phyloP scores from a whole-genome alignment of 225 moss, liverwort and hornwort species.

The Climacium dendroides region DNA sequence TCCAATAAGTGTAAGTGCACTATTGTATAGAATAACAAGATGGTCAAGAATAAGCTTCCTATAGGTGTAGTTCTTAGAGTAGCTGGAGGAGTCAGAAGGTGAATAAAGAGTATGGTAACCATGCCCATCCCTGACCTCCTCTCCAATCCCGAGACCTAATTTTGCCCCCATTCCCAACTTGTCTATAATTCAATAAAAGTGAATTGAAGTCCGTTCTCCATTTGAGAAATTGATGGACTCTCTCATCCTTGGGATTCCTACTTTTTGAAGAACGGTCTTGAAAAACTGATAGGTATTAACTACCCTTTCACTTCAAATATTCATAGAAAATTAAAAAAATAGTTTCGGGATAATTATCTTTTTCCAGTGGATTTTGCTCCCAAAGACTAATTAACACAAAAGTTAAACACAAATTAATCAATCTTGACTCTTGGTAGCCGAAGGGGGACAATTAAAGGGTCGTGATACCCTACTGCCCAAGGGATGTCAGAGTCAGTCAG shows the following conservation, averaged over 20 bases:
- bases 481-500: background rate
- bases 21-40: fast-evolving
- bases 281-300: background rate
- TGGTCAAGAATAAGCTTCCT: fast-evolving
- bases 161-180: fast-evolving
- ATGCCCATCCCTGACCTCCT: fast-evolving
- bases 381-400: background rate
- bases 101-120: fast-evolving
- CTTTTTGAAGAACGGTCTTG: fast-evolving
- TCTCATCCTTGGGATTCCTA: fast-evolving
- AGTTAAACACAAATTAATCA: background rate
- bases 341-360: background rate
- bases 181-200: background rate
- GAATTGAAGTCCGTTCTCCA: fast-evolving
- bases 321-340: fast-evolving
- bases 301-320: background rate
- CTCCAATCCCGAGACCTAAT: fast-evolving
- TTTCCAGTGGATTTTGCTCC: fast-evolving
- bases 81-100: fast-evolving
- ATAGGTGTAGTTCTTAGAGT: fast-evolving
- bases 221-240: background rate
- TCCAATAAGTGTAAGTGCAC: fast-evolving
- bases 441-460: background rate
- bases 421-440: background rate
- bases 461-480: background rate